These are phyloP conservation scores for Exserohilum turcica DNA, from an alignment of 2,329 filamentous ascomycete genomes.

Conservation along the genomic window DNA sequence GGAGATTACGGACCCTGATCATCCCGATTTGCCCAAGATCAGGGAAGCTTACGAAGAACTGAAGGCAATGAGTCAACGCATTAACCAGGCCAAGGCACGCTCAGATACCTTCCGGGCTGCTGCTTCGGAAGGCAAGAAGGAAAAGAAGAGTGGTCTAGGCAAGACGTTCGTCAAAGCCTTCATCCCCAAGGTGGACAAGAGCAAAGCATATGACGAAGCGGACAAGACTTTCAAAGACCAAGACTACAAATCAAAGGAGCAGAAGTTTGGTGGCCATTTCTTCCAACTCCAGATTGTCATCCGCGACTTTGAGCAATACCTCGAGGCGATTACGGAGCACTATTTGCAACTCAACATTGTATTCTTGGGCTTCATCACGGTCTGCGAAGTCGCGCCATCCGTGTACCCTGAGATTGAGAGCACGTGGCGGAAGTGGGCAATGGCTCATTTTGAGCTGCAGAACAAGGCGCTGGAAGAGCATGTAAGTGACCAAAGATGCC, in stretches of 20 bases:
- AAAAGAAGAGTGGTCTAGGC: slow-evolving; percentile 54
- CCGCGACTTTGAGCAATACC: slow-evolving; percentile 91
- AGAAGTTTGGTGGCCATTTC: slow-evolving; percentile 90
- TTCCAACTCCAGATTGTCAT: slow-evolving; percentile 90
- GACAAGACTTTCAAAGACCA: slow-evolving; percentile 73
- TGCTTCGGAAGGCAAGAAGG: slow-evolving; percentile 44
- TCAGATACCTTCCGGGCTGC: slow-evolving; percentile 73
- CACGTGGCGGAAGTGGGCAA: slow-evolving; percentile 91
- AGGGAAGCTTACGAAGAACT: slow-evolving; percentile 74
- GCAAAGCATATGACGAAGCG: slow-evolving; percentile 72
- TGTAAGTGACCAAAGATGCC: slow-evolving; percentile 56
- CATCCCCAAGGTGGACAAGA: slow-evolving; percentile 83
- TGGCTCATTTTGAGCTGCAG: slow-evolving; percentile 84
- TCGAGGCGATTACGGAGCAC: slow-evolving; percentile 77
- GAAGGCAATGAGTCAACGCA: slow-evolving; percentile 66
- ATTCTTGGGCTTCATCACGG: slow-evolving; percentile 79
- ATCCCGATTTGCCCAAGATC: slow-evolving; percentile 78
- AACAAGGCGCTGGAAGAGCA: slow-evolving; percentile 83
- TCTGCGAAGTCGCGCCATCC: slow-evolving; percentile 68
- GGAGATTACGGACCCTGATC: slow-evolving; percentile 76
- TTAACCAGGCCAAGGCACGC: slow-evolving; percentile 95
- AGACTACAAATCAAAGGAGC: slow-evolving; percentile 78
- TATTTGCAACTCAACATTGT: slow-evolving; percentile 82
- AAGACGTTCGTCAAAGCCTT: slow-evolving; percentile 86
- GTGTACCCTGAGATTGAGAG: slow-evolving; percentile 81